A percentile compares a stretch with the other conserved stretches of the same genome.
phyloP scores from a whole-genome alignment of 441 rosid species.

The Corymbia calophylla region DNA sequence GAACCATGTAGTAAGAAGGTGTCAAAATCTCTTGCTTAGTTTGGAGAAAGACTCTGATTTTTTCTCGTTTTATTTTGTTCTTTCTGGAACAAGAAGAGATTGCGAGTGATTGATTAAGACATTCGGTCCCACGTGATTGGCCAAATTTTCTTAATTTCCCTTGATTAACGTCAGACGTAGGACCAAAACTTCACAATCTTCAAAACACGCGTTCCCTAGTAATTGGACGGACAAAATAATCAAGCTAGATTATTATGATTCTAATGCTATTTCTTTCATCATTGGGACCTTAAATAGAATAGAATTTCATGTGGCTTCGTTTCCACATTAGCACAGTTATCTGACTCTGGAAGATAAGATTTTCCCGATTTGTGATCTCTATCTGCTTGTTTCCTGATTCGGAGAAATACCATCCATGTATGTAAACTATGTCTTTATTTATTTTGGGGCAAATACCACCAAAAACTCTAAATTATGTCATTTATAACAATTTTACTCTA shows the following conservation, averaged over 20 bases:
- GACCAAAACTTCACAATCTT: background rate
- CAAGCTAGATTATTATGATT: background rate
- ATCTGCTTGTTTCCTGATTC: background rate
- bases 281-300: background rate
- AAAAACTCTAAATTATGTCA: too few relatives aligned
- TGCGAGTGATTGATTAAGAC: background rate
- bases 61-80: background rate
- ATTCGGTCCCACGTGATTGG: background rate
- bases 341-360: background rate
- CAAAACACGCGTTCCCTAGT: background rate
- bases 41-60: background rate
- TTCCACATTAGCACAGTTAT: background rate
- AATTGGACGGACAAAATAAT: background rate
- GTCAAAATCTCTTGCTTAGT: background rate
- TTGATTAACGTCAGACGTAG: background rate
- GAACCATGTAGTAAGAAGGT: fast-evolving
- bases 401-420: background rate
- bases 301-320: background rate
- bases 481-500: too few relatives aligned
- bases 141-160: background rate
- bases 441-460: too few relatives aligned
- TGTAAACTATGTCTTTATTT: too few relatives aligned
- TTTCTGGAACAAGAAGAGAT: background rate
- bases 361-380: background rate
- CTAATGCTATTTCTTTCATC: background rate